A percentile compares a stretch with the other conserved stretches of the same genome.
Evolutionary conservation across 148 eudicot species (phyloP).

Genomic region (Amaranthus palmeri): DNA sequence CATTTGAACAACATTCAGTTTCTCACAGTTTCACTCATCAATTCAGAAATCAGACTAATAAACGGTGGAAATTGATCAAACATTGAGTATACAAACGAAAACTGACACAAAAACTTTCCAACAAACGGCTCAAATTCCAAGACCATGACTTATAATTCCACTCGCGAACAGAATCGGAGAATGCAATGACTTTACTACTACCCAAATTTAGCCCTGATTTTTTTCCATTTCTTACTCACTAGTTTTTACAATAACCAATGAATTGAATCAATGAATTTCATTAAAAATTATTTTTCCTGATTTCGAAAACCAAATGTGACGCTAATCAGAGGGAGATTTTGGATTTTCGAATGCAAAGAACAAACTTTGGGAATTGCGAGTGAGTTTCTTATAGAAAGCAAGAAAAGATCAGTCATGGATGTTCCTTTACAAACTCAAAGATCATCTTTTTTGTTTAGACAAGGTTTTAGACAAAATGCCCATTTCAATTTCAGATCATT

Average conservation of each 20-base stretch:
- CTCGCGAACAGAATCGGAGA: background rate
- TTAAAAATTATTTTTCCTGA: background rate
- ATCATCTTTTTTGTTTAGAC: conserved; percentile 32
- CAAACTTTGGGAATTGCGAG: conserved; percentile 11
- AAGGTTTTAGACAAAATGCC: conserved; percentile 23
- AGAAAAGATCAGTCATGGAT: conserved; percentile 39
- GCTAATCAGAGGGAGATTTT: conserved; percentile 15
- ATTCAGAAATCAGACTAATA: background rate
- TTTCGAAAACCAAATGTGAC: conserved; percentile 21
- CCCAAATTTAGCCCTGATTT: conserved; percentile 20
- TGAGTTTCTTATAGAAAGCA: background rate
- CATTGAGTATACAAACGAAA: too few relatives aligned
- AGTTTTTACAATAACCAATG: too few relatives aligned
- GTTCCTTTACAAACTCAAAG: conserved; percentile 42
- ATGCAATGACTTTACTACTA: conserved; percentile 12
- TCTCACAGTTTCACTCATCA: background rate
- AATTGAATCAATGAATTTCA: background rate
- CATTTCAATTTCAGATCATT: conserved; percentile 42
- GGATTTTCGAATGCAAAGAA: conserved; percentile 21
- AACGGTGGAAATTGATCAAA: conserved; percentile 2
- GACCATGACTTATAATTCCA: conserved; percentile 25
- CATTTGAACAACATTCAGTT: background rate
- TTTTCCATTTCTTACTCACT: background rate
- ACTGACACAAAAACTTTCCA: background rate
- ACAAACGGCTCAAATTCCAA: conserved; percentile 23